Percentiles rank a stretch among this genome's conserved stretches.
phyloP scores from a whole-genome alignment of 2,329 filamentous ascomycete species.

The Pyrenochaeta sp. region DNA sequence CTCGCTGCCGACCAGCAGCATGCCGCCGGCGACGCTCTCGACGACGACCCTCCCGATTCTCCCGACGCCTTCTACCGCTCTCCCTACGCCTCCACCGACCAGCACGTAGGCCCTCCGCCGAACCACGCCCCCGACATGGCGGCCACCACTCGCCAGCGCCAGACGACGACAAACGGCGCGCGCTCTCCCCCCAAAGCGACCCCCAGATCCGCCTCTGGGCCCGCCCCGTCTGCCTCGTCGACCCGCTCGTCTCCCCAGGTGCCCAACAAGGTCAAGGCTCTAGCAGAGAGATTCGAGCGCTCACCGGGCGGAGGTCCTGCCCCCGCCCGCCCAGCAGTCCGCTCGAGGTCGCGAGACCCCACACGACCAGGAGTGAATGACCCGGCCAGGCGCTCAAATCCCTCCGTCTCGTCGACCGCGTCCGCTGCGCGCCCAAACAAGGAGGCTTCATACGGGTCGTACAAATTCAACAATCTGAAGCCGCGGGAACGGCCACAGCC shows the following conservation, averaged over 20 bases:
- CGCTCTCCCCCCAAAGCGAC: slow-evolving; percentile 33
- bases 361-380: slow-evolving; percentile 20
- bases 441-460: slow-evolving; percentile 41
- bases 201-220: slow-evolving; percentile 40
- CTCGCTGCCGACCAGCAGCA: slow-evolving; percentile 22
- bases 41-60: slow-evolving; percentile 17
- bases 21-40: slow-evolving; percentile 27
- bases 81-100: slow-evolving; percentile 24
- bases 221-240: slow-evolving; percentile 32
- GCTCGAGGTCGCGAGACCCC: slow-evolving; percentile 30
- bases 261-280: slow-evolving; percentile 44
- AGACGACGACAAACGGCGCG: slow-evolving; percentile 36
- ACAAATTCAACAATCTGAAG: slow-evolving; percentile 48
- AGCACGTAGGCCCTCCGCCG: slow-evolving; percentile 13
- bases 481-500: slow-evolving; percentile 45
- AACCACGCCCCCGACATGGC: slow-evolving; percentile 23
- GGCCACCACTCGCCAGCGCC: slow-evolving; percentile 29
- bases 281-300: slow-evolving; percentile 48
- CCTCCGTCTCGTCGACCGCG: slow-evolving; percentile 35
- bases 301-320: slow-evolving; percentile 34
- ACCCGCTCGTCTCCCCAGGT: slow-evolving; percentile 27
- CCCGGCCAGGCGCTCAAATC: slow-evolving; percentile 16
- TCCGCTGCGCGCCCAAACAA: slow-evolving; percentile 36
- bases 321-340: slow-evolving; percentile 24
- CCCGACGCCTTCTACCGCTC: slow-evolving; percentile 44